Conservation (phyloP, 768 basidiomycete genomes). For the Lepiota venenata region DNA sequence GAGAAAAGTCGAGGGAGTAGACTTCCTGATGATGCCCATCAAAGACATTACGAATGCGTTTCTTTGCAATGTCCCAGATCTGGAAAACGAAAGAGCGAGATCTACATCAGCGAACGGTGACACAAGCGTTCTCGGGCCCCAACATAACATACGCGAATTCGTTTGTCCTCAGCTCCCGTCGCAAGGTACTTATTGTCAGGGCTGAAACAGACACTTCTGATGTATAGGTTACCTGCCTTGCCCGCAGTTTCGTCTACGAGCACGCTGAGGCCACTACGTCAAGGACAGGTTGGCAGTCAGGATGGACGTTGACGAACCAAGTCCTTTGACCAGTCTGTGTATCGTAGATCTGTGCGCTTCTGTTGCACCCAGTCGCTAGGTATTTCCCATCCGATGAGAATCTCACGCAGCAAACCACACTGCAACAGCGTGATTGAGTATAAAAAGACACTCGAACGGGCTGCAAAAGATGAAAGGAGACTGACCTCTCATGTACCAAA, state of each 20-base stretch:
- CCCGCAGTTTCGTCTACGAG: constrained; percentile 73
- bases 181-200: constrained; percentile 86
- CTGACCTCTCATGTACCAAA: constrained; percentile 78
- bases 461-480: constrained; percentile 16
- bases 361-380: constrained; percentile 90
- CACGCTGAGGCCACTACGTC: constrained; percentile 41
- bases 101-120: constrained; percentile 19
- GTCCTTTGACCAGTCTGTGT: constrained; percentile 83
- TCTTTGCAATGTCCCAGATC: constrained; percentile 87
- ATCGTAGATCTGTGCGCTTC: constrained; percentile 94
- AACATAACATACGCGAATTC: constrained; percentile 63
- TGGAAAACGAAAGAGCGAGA: constrained; percentile 24
- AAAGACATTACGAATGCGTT: constrained; percentile 71
- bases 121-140: neutral
- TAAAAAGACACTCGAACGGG: neutral
- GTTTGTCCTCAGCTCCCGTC: constrained; percentile 91
- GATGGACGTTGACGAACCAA: constrained; percentile 50
- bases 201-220: constrained; percentile 88
- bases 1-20: constrained; percentile 86
- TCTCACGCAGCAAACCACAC: constrained; percentile 82
- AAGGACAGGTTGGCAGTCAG: neutral
- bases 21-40: constrained; percentile 89
- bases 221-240: constrained; percentile 83
- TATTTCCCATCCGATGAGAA: constrained; percentile 93
- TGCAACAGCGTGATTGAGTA: constrained; percentile 17